Base-by-base conservation (phyloP, 2,329 filamentous ascomycete species). In the Grosmannia huntii region DNA sequence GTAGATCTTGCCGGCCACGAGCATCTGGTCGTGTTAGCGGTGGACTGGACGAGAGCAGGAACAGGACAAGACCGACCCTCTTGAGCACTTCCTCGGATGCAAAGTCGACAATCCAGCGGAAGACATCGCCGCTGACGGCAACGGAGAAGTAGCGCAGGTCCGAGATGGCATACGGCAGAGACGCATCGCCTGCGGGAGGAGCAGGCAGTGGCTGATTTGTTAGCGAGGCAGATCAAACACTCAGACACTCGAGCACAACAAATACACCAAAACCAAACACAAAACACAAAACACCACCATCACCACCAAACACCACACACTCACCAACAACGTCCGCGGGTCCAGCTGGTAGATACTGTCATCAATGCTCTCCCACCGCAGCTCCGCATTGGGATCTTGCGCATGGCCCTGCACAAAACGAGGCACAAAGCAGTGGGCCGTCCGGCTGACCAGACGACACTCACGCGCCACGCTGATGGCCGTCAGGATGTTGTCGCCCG, bases 291-390 rank as follows among this genome's bases (percentile, higher is more conserved):
- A 3, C 4, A 9, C 23, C 4, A 2, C 7, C 6, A 23, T 3
- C 46, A 10, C 23, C 6, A 48, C n/a, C 11, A 27, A 49, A 14
- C 36, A 55, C 48, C 25, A 10, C 33, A 7, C 10, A 55, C 74
- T 69, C 72, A 85, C 83, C 64, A 83, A 79, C 14, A 99, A 77
- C 0, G 87, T 95, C 59, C 84, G 80, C 57, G 86, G 82, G 66
- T 97, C 89, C 21, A 99, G 78, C 60, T 82, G 82, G 67, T 87
- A 89, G 27, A 84, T 78, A 6, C 79, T 81, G 66, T 96, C 88
- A 68, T 97, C 91, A n/a, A 96, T 90, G 67, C 89, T 95, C 70
- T 97, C 90, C 95, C 94, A 99, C 41, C 79, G 78, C 6, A 99
- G 74, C 58, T 79, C 83, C 31, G 89, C 85, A 56, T 87, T 81